These are phyloP conservation scores for Podila horticola DNA, from an alignment of 192 early-diverging fungal genomes.

Conservation along the genomic window DNA sequence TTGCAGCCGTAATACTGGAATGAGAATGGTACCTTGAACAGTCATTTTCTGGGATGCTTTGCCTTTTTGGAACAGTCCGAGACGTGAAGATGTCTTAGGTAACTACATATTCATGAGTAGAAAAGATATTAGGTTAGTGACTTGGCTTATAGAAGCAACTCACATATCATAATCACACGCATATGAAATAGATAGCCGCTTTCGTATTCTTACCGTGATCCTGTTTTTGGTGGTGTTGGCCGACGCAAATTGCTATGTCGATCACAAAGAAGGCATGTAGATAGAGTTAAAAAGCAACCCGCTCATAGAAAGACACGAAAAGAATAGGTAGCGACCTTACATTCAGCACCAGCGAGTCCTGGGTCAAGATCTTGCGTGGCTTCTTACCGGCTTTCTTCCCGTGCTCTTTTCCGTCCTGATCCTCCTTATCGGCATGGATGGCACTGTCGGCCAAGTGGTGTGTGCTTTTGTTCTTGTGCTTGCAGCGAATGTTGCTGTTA, in stretches of 20 bases:
- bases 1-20: background rate
- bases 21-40: conserved; percentile 11
- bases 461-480: background rate
- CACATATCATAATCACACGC: no score
- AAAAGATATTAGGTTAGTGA: background rate
- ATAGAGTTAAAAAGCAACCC: background rate
- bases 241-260: conserved; percentile 25
- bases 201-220: conserved; percentile 20
- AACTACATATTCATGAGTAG: conserved; percentile 6
- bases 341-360: conserved; percentile 31
- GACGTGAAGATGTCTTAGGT: background rate
- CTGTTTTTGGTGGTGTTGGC: conserved; percentile 21
- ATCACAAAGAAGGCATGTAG: background rate
- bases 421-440: no score
- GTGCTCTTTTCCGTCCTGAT: background rate
- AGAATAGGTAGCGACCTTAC: conserved; percentile 8
- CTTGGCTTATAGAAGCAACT: no score
- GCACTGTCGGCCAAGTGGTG: background rate
- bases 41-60: conserved; percentile 25
- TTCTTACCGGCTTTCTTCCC: conserved; percentile 33
- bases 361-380: conserved; percentile 37
- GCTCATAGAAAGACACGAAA: background rate
- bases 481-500: background rate
- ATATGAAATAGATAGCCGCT: background rate
- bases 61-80: conserved; percentile 40